Percentiles rank a stretch among this genome's conserved stretches.
phyloP scores from a whole-genome alignment of 148 eudicot species.

The Camellia lanceoleosa region DNA sequence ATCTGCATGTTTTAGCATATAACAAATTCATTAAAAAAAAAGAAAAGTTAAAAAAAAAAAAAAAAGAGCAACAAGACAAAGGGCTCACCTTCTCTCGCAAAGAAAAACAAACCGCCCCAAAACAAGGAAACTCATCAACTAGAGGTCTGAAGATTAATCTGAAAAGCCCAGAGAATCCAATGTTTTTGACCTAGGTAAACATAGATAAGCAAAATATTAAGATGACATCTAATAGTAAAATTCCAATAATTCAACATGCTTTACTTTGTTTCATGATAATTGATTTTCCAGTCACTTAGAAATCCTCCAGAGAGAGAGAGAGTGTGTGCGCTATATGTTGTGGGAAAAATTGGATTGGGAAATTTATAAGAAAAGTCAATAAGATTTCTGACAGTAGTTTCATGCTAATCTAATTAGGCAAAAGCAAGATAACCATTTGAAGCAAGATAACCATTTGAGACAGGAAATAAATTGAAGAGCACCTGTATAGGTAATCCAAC shows the following conservation, averaged over 20 bases:
- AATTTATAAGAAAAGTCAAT: too few species aligned
- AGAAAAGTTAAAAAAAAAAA: not conserved
- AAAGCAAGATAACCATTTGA: too few species aligned
- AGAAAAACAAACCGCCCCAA: constrained; percentile 73
- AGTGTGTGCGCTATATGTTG: too few species aligned
- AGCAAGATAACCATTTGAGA: too few species aligned
- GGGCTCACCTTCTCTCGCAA: constrained; percentile 65
- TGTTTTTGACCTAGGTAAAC: constrained; percentile 61
- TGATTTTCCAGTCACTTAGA: not conserved
- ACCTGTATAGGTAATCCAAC: constrained; percentile 84
- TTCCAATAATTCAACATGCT: not conserved
- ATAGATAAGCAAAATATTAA: not conserved
- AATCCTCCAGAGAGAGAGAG: not conserved
- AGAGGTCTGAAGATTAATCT: constrained; percentile 80
- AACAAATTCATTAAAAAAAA: not conserved
- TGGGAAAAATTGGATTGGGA: too few species aligned
- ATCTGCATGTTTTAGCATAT: not conserved
- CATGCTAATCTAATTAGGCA: too few species aligned
- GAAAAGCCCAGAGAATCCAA: constrained; percentile 82
- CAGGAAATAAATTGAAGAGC: not conserved
- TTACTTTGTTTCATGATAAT: not conserved
- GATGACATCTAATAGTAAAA: not conserved
- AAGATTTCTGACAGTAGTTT: too few species aligned
- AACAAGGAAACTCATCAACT: constrained; percentile 77
- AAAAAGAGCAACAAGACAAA: not conserved